These are phyloP conservation scores for Euphorbia tirucalli DNA, from an alignment of 345 rosid genomes.

Conservation along the genomic window DNA sequence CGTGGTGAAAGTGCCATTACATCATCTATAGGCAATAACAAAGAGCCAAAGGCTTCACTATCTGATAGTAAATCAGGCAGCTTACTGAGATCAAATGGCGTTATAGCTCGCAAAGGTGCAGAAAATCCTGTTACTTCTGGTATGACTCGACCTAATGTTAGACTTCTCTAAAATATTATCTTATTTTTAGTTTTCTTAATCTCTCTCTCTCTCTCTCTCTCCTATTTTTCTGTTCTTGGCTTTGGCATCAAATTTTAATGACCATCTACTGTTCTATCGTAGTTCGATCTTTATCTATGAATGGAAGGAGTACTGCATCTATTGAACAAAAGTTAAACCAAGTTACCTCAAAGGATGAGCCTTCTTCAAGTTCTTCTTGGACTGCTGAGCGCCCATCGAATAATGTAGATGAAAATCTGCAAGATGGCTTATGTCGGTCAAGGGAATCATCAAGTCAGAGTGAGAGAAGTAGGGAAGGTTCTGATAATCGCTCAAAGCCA, in stretches of 20 bases:
- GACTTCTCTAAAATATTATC: background rate
- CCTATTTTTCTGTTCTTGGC: constrained; percentile 6
- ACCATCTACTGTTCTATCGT: constrained; percentile 19
- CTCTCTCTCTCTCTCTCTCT: constrained; percentile 9
- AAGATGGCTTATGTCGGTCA: constrained; percentile 50
- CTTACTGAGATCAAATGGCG: constrained; percentile 52
- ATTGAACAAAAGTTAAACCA: constrained; percentile 48
- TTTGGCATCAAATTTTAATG: constrained; percentile 1
- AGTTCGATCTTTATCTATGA: constrained; percentile 47
- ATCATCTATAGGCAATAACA: constrained; percentile 44
- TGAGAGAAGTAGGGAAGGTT: constrained; percentile 56
- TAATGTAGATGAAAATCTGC: constrained; percentile 43
- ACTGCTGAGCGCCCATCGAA: constrained; percentile 43
- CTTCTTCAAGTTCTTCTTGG: constrained; percentile 53
- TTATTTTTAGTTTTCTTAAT: background rate
- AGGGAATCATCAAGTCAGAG: constrained; percentile 50
- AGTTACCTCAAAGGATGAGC: constrained; percentile 57
- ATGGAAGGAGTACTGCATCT: constrained; percentile 39
- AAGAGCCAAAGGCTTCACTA: constrained; percentile 49
- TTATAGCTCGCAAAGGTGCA: constrained; percentile 44
- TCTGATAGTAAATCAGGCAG: constrained; percentile 59
- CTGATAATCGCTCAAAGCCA: constrained; percentile 46
- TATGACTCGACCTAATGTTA: constrained; percentile 27
- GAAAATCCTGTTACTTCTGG: constrained; percentile 54
- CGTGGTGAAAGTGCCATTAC: constrained; percentile 41